Evolutionary conservation across 2,329 filamentous ascomycete genomes (phyloP), one percentile per base, ranked within the genome.

Genomic region (Sclerotinia spermophila): DNA sequence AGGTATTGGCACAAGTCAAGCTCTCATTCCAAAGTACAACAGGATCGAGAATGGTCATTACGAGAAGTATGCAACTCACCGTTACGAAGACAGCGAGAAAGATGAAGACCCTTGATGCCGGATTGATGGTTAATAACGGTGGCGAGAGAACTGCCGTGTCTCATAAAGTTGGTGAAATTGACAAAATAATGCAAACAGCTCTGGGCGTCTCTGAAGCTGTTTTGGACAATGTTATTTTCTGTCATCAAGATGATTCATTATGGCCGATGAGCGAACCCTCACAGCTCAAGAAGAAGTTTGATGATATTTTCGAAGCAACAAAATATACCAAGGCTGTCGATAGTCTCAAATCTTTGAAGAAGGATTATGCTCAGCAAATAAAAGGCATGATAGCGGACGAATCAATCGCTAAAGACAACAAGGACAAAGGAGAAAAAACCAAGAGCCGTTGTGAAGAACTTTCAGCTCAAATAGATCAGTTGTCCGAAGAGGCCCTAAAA

Each of bases 321-420:
- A 97, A 97, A 79, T 99, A 98, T 81, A 97, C 94, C 45, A 97
- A 97, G 78, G 96, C 94, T 27, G 97, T 99, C 72, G 94, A 97
- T 60, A 97, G 97, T 79, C 92, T 99, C 79, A 97, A 97, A 79
- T 80, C 89, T 15, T 84, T 98, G 65, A 87, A 91, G 53, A 99
- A 98, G 82, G 91, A 90, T 74, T 90, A 97, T 74, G 91, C 90
- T 48, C 89, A 92, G 73, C 87, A 95, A 72, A 85, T 98, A 15
- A 86, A 84, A 24, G 87, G 90, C 72, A 86, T 91, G 71, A 93
- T 92, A 77, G 87, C 91, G 58, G 86, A 91, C 71, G 93, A 97
- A 78, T 85, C 89, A 55, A 88, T 94, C 74, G 89, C 92, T 74
- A 96, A 96, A 79, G 83, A 87, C 61, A 91, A 96, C 80, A 98